These are phyloP conservation scores for Saturnispora serradocipensis DNA, from an alignment of 805 yeast genomes.

Conservation along the genomic window DNA sequence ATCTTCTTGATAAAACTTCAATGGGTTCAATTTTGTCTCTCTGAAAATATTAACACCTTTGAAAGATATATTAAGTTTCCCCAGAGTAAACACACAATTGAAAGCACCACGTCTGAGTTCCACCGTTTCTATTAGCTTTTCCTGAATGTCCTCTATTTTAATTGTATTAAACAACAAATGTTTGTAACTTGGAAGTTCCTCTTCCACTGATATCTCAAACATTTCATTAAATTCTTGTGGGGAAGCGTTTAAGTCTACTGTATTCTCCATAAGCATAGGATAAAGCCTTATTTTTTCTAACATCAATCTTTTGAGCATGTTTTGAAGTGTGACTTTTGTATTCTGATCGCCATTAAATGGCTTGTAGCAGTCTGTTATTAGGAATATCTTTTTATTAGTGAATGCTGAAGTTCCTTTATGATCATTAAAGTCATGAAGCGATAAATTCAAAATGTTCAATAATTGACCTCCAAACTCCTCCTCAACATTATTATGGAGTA, in stretches of 20 bases:
- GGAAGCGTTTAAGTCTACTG: slow-evolving; percentile 7
- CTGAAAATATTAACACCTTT: slow-evolving; percentile 61
- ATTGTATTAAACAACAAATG: slow-evolving; percentile 34
- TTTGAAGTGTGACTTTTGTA: slow-evolving; percentile 41
- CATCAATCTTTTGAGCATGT: slow-evolving; percentile 50
- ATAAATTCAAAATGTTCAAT: slow-evolving; percentile 37
- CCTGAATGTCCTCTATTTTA: slow-evolving; percentile 34
- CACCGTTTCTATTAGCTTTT: slow-evolving; percentile 43
- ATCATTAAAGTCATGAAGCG: slow-evolving; percentile 47
- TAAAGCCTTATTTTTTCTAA: slow-evolving; percentile 42
- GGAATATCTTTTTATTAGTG: slow-evolving; percentile 50
- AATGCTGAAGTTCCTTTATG: slow-evolving; percentile 34
- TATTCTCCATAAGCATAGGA: slow-evolving; percentile 49
- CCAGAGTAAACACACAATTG: slow-evolving; percentile 50
- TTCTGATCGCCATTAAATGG: slow-evolving; percentile 43
- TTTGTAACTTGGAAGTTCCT: slow-evolving; percentile 8
- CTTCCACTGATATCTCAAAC: slow-evolving; percentile 8
- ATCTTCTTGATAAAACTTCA: slow-evolving; percentile 43
- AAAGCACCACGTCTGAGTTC: slow-evolving; percentile 58
- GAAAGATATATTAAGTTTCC: slow-evolving; percentile 48
- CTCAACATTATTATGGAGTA: slow-evolving; percentile 15
- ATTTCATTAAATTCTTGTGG: slow-evolving; percentile 6
- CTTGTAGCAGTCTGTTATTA: slow-evolving; percentile 67
- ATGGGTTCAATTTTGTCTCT: slow-evolving; percentile 8
- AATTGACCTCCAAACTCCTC: slow-evolving; percentile 28